phyloP scores from a whole-genome alignment of 495 filamentous ascomycete species.

The Hypoxylon rickii region DNA sequence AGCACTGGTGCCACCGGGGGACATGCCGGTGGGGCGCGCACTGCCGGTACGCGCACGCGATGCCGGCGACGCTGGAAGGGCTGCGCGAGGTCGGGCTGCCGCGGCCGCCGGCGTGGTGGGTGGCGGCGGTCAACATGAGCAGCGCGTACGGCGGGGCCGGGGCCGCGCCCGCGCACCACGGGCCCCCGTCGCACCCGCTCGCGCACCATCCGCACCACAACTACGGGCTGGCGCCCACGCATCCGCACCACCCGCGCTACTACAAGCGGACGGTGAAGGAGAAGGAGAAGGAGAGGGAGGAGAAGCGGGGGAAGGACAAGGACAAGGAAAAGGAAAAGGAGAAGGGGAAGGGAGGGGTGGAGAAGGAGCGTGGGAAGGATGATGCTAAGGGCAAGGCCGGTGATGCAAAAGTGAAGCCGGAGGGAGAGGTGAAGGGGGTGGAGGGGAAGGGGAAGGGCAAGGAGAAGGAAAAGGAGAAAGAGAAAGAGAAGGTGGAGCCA shows the following conservation, averaged over 20 bases:
- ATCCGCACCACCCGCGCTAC: not conserved
- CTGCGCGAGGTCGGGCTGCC: conserved; percentile 44
- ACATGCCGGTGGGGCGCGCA: conserved; percentile 48
- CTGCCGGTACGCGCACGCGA: conserved; percentile 48
- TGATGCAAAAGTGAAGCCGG: not conserved
- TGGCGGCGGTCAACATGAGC: conserved; percentile 1
- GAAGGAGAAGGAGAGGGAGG: conserved; percentile 9
- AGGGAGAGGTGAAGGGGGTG: not conserved
- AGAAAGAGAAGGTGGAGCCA: not conserved
- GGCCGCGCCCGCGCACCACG: not conserved
- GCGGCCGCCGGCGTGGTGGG: conserved; percentile 45
- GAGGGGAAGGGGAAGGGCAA: not conserved
- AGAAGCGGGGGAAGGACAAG: conserved; percentile 16
- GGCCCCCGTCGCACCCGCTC: not conserved
- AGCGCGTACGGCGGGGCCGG: conserved; percentile 7
- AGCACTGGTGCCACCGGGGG: conserved; percentile 50
- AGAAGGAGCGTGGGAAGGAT: not conserved
- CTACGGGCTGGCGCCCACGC: not conserved
- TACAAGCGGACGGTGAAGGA: not conserved
- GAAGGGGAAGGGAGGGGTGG: not conserved
- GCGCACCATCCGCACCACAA: not conserved
- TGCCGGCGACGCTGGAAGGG: conserved; percentile 44
- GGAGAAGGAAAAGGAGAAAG: conserved; percentile 2
- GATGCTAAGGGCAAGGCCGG: not conserved
- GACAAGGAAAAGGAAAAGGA: conserved; percentile 5